phyloP scores from a whole-genome alignment of 2,329 filamentous ascomycete species.

The Pyrenophora graminea region DNA sequence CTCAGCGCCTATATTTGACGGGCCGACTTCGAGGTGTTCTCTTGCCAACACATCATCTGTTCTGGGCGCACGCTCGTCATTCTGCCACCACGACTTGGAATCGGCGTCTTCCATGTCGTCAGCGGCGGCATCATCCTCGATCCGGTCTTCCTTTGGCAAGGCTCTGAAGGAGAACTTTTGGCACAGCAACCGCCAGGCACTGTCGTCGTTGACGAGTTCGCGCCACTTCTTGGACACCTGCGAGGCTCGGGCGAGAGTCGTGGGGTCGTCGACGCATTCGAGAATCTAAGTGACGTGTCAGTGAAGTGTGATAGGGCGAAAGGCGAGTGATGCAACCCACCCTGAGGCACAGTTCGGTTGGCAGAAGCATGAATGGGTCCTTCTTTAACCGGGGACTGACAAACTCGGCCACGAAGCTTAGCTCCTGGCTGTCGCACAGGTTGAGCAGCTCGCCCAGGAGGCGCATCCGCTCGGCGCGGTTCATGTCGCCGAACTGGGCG shows the following conservation, averaged over 20 bases:
- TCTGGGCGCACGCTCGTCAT: conserved; percentile 34
- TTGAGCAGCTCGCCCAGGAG: conserved; percentile 88
- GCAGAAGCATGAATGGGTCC: conserved; percentile 89
- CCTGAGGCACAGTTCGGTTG: conserved; percentile 88
- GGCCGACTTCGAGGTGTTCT: conserved; percentile 33
- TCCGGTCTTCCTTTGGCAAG: conserved; percentile 53
- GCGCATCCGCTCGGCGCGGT: conserved; percentile 74
- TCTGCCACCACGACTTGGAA: conserved; percentile 29
- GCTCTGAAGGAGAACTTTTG: conserved; percentile 88
- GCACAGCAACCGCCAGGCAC: conserved; percentile 97
- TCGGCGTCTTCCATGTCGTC: conserved; percentile 37
- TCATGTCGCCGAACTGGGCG: conserved; percentile 77
- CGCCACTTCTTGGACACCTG: conserved; percentile 96
- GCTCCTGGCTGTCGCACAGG: conserved; percentile 89
- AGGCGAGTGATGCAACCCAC: conserved; percentile 58
- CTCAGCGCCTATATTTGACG: conserved; percentile 54
- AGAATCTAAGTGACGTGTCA: conserved; percentile 67
- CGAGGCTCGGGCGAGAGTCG: conserved; percentile 87
- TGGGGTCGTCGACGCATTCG: conserved; percentile 95
- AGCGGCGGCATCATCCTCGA: conserved; percentile 29
- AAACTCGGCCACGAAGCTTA: conserved; percentile 95
- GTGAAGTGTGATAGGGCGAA: not conserved
- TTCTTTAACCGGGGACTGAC: conserved; percentile 94
- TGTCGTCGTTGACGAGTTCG: conserved; percentile 91
- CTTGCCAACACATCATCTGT: conserved; percentile 31